These are phyloP conservation scores for Cutaneotrichosporon curvatum DNA, from an alignment of 1,284 basidiomycete genomes.

Conservation along the genomic window DNA sequence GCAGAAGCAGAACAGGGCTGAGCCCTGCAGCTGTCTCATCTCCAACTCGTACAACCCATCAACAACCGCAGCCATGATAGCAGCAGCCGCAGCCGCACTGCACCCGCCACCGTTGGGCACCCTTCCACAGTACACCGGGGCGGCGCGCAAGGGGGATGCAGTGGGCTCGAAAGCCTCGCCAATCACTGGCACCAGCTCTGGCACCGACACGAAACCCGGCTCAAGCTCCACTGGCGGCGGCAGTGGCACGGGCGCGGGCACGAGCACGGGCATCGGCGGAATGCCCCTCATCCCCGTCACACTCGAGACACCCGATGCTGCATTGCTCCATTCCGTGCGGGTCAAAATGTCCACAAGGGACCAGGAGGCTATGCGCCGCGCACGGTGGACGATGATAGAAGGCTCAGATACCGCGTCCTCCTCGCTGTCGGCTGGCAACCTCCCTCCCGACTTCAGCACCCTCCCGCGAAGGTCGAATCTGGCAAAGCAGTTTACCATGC, in stretches of 20 bases:
- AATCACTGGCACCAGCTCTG: no score
- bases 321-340: constrained; percentile 25
- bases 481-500: neutral
- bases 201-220: no score
- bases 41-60: neutral
- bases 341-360: constrained; percentile 28
- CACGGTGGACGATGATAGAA: constrained; percentile 25
- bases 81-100: no score
- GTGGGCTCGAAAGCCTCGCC: no score
- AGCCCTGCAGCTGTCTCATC: neutral
- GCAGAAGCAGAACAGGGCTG: neutral
- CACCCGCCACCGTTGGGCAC: no score
- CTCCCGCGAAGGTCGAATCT: neutral
- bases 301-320: neutral
- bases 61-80: no score
- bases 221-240: no score
- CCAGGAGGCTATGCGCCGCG: constrained; percentile 34
- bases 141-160: neutral
- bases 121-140: neutral
- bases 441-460: constrained; percentile 1
- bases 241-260: no score
- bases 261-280: no score
- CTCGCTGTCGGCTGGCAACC: neutral
- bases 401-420: neutral
- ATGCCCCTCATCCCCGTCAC: no score